These are phyloP conservation scores for Aurantiochytrium sp. DNA, from an alignment of 108 stramenopile species.

Conservation along the genomic window DNA sequence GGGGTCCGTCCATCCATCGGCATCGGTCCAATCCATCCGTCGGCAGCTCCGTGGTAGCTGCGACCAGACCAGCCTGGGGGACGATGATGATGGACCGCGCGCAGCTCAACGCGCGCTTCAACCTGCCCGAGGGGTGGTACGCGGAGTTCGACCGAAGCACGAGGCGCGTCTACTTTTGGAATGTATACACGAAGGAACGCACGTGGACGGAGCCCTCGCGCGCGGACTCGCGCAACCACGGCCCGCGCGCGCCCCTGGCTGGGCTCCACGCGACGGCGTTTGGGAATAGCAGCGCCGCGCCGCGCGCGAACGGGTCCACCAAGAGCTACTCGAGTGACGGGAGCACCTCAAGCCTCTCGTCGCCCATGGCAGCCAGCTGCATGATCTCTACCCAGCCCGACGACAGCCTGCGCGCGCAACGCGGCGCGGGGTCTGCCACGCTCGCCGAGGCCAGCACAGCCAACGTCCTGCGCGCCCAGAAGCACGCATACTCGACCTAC, in stretches of 20 bases:
- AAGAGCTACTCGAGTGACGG: neutral
- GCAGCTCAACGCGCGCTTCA: neutral
- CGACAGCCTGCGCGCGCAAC: neutral
- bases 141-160: neutral
- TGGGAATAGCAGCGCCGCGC: neutral
- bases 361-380: neutral
- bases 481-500: no score
- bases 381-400: neutral
- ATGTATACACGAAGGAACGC: constrained; percentile 27
- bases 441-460: no score
- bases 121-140: neutral
- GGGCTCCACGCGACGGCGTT: neutral
- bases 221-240: neutral
- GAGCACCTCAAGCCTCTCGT: neutral
- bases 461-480: neutral
- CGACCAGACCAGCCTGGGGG: no score
- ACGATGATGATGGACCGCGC: neutral
- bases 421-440: no score
- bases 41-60: no score
- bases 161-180: neutral
- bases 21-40: no score
- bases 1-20: no score
- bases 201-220: neutral
- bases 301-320: neutral
- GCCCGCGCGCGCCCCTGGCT: neutral